Percentiles rank a stretch among this genome's conserved stretches.
Conservation (phyloP, 257 asterid genomes). For the Paulownia fortunei region DNA sequence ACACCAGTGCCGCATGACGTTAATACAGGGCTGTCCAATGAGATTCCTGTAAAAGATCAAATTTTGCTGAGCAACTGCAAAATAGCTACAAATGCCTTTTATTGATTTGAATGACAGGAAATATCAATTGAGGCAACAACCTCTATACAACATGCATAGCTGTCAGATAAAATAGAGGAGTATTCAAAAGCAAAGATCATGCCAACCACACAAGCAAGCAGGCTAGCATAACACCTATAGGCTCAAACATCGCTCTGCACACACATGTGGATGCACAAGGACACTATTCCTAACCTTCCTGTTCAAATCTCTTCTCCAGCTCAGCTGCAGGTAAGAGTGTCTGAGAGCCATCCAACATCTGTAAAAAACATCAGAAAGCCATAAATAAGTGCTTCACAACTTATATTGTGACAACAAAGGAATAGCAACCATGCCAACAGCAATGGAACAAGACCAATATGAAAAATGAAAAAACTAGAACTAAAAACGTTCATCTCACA, state of each 20-base stretch:
- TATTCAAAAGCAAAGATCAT: too few relatives aligned
- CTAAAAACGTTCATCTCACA: neutral
- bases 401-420: neutral
- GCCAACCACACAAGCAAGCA: too few relatives aligned
- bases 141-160: too few relatives aligned
- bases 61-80: neutral
- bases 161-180: too few relatives aligned
- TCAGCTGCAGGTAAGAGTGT: constrained; percentile 63
- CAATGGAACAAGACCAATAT: neutral
- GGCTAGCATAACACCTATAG: neutral
- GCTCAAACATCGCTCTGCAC: neutral
- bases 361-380: constrained; percentile 28
- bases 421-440: neutral
- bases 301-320: constrained; percentile 67
- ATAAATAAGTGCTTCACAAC: neutral
- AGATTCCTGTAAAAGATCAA: constrained; percentile 50
- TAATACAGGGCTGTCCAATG: constrained; percentile 61
- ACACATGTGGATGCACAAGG: neutral
- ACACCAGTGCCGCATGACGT: constrained; percentile 88
- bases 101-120: neutral
- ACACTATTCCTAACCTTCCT: constrained; percentile 53
- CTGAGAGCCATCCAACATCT: constrained; percentile 77
- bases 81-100: neutral
- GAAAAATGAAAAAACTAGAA: too few relatives aligned
- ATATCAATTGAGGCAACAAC: neutral